Percentiles rank a stretch among this genome's conserved stretches.
These are phyloP conservation scores for Stentor coeruleus DNA, from an alignment of 73 alveolate species.

Conservation along the genomic window DNA sequence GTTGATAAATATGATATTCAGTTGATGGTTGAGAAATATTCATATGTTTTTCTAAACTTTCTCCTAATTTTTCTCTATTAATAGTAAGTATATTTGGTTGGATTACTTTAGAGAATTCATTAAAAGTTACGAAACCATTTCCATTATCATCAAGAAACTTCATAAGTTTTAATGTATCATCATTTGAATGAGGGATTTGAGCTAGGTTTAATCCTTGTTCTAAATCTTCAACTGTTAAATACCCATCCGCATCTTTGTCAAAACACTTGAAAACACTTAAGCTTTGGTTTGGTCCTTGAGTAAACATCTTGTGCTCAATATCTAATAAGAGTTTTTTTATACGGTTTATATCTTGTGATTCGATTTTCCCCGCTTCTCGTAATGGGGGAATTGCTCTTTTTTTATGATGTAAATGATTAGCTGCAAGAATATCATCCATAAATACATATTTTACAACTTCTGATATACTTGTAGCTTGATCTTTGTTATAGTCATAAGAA, in stretches of 20 bases:
- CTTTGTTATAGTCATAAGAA: constrained; percentile 37
- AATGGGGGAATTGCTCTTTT: constrained; percentile 23
- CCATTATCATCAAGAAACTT: constrained; percentile 41
- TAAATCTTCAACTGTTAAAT: constrained; percentile 40
- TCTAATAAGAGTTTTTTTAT: constrained; percentile 28
- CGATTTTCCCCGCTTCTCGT: neutral
- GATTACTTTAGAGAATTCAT: constrained; percentile 37
- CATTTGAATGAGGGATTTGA: constrained; percentile 20
- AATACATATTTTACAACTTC: constrained; percentile 35
- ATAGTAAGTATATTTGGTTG: constrained; percentile 38
- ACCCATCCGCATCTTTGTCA: constrained; percentile 55
- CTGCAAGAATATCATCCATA: constrained; percentile 38
- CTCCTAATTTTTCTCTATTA: constrained; percentile 30
- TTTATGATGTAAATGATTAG: neutral
- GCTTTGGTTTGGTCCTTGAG: constrained; percentile 30
- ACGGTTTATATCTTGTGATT: neutral
- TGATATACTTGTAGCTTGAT: constrained; percentile 25
- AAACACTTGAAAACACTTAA: constrained; percentile 36
- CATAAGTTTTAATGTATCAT: constrained; percentile 11
- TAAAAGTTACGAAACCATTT: constrained; percentile 45
- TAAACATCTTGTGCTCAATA: constrained; percentile 39
- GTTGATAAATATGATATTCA: constrained; percentile 17
- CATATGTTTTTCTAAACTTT: constrained; percentile 4
- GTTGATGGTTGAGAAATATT: constrained; percentile 33
- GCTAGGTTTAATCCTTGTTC: constrained; percentile 31